These are phyloP conservation scores for Microglena sp. DNA, from an alignment of 139 green algal species.

Conservation along the genomic window DNA sequence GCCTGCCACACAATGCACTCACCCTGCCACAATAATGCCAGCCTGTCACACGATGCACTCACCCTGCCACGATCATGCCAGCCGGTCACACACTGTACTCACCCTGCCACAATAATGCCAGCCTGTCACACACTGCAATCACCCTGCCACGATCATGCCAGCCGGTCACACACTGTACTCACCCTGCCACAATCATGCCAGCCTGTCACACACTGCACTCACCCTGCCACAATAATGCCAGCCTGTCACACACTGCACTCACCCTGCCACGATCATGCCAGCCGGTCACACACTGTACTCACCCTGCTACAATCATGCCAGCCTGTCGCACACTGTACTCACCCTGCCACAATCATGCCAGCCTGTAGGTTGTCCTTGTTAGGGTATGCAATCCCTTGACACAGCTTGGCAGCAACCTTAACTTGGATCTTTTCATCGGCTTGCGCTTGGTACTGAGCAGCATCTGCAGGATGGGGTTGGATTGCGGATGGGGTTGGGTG, in stretches of 20 bases:
- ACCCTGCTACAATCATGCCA: constrained; percentile 35
- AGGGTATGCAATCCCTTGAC: constrained; percentile 66
- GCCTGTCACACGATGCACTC: too few relatives aligned
- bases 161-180: too few relatives aligned
- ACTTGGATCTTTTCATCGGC: constrained; percentile 50
- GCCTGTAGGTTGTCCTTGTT: constrained; percentile 72
- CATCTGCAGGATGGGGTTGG: constrained; percentile 5
- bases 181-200: constrained; percentile 66
- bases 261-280: constrained; percentile 67
- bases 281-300: too few relatives aligned
- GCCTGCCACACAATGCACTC: too few relatives aligned
- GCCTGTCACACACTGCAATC: too few relatives aligned
- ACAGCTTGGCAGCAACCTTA: constrained; percentile 68
- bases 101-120: too few relatives aligned
- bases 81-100: too few relatives aligned
- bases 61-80: too few relatives aligned
- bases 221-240: constrained; percentile 35
- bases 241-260: too few relatives aligned
- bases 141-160: constrained; percentile 37
- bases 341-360: constrained; percentile 16
- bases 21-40: too few relatives aligned
- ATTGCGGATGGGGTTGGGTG: too few relatives aligned
- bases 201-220: too few relatives aligned
- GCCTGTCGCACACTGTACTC: constrained; percentile 25
- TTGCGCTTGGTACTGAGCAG: constrained; percentile 66